These are phyloP conservation scores for Chenopodium suecicum DNA, from an alignment of 148 eudicot genomes.

Conservation along the genomic window DNA sequence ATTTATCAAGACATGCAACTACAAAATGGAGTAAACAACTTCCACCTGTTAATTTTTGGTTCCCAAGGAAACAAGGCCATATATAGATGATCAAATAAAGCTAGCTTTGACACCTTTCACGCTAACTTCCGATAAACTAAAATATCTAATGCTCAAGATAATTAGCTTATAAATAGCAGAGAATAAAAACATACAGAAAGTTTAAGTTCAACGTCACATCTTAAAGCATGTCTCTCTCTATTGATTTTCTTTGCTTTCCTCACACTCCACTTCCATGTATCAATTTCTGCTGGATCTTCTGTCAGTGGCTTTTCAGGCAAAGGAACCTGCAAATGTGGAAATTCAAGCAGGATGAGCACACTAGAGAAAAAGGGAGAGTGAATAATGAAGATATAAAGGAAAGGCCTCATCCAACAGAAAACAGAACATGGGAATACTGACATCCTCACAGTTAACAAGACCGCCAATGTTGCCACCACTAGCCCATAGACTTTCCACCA, in stretches of 20 bases:
- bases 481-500: slow-evolving; percentile 86
- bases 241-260: slow-evolving; percentile 71
- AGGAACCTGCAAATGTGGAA: slow-evolving; percentile 50
- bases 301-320: slow-evolving; percentile 64
- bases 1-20: background rate
- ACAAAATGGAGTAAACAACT: background rate
- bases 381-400: background rate
- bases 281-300: slow-evolving; percentile 55
- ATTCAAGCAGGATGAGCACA: slow-evolving; percentile 12
- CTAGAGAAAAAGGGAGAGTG: background rate
- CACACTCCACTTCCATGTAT: slow-evolving; percentile 69
- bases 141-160: background rate
- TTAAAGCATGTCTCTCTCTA: slow-evolving; percentile 74
- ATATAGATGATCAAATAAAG: background rate
- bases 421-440: slow-evolving; percentile 37
- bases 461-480: slow-evolving; percentile 78
- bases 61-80: background rate
- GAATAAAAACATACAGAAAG: slow-evolving; percentile 56
- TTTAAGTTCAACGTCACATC: slow-evolving; percentile 86
- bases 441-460: slow-evolving; percentile 71
- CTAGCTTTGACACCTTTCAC: background rate
- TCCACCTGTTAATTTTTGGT: background rate
- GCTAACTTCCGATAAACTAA: background rate
- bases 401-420: slow-evolving; percentile 4
- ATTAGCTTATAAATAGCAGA: slow-evolving; percentile 2